phyloP scores from a whole-genome alignment of 1,139 yeast genomes.

The Kurtzmaniella quercitrusa region DNA sequence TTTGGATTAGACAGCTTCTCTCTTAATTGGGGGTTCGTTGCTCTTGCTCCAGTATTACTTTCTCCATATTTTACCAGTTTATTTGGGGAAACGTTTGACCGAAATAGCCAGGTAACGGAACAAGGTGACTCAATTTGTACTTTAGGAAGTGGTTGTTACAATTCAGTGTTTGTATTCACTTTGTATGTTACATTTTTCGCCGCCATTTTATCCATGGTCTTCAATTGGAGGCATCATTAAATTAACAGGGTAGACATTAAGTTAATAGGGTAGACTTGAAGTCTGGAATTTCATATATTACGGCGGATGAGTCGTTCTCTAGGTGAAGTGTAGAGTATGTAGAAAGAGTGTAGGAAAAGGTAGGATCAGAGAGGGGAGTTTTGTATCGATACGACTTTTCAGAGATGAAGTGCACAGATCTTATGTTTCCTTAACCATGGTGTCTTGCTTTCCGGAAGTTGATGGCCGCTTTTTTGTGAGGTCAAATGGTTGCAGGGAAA shows the following conservation, averaged over 20 bases:
- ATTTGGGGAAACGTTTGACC: slow-evolving; percentile 52
- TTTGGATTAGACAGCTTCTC: slow-evolving; percentile 55
- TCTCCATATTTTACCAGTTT: slow-evolving; percentile 45
- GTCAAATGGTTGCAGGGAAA: background rate
- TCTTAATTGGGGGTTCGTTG: slow-evolving; percentile 55
- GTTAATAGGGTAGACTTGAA: background rate
- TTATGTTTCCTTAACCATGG: too few species aligned
- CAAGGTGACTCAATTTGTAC: slow-evolving; percentile 24
- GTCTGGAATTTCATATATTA: background rate
- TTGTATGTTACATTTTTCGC: slow-evolving; percentile 23
- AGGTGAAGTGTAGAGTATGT: background rate
- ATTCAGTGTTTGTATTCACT: slow-evolving; percentile 35
- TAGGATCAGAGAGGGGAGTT: too few species aligned
- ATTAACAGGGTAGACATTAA: background rate
- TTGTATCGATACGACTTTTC: too few species aligned
- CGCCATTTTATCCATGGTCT: slow-evolving; percentile 18
- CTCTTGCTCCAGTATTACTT: slow-evolving; percentile 51
- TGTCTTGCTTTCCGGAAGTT: too few species aligned
- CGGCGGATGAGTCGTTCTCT: background rate
- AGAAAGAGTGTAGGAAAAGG: too few species aligned
- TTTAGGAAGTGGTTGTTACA: slow-evolving; percentile 41
- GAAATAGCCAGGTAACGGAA: slow-evolving; percentile 23
- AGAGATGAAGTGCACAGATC: too few species aligned
- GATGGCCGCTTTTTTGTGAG: too few species aligned
- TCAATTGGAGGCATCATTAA: slow-evolving; percentile 15